phyloP scores from a whole-genome alignment of 2,329 filamentous ascomycete genomes.

The Ceratocystis diversiconidia region DNA sequence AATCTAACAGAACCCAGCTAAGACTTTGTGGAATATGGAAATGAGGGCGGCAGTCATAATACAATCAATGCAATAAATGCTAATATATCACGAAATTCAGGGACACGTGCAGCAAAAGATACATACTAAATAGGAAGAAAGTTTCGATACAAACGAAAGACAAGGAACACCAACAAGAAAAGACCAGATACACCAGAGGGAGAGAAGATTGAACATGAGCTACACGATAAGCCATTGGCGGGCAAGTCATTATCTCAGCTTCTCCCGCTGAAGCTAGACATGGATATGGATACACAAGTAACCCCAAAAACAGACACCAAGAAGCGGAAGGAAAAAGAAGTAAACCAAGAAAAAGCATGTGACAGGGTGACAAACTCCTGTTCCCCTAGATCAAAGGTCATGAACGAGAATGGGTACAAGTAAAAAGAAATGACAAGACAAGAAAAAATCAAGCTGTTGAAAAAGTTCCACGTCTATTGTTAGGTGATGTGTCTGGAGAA shows the following conservation, averaged over 20 bases:
- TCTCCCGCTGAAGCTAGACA: neutral
- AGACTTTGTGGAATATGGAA: no score
- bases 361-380: neutral
- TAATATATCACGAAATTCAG: neutral
- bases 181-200: neutral
- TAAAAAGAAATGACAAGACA: conserved; percentile 6
- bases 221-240: neutral
- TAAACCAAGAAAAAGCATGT: neutral
- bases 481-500: neutral
- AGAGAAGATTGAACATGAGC: neutral
- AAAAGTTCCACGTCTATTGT: neutral
- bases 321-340: neutral
- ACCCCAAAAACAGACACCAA: neutral
- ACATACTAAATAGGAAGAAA: neutral
- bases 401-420: conserved; percentile 7
- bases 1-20: no score
- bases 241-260: neutral
- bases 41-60: no score
- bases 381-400: conserved; percentile 4
- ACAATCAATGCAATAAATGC: no score
- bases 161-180: neutral
- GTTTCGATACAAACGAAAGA: neutral
- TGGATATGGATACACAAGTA: neutral
- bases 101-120: no score
- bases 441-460: conserved; percentile 1